Evolutionary conservation across 108 stramenopile species (phyloP).

Genomic region (Nitzschia putrida): DNA sequence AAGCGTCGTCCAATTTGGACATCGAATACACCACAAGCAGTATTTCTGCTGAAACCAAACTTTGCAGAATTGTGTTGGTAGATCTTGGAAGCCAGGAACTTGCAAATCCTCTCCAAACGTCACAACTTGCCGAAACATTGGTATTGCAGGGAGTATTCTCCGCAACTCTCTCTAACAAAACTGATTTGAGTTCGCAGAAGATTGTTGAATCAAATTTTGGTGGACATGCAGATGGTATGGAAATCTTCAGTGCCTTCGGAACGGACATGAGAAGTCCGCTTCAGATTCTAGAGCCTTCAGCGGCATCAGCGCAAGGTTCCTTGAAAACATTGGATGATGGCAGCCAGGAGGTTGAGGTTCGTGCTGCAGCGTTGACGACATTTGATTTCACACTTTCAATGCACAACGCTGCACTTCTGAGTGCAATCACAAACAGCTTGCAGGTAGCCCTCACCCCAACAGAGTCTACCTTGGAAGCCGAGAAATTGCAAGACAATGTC

Average conservation of each 20-base stretch:
- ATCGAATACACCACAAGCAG: background rate
- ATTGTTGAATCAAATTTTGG: conserved; percentile 45
- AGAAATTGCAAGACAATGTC: conserved; percentile 21
- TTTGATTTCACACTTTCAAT: conserved; percentile 73
- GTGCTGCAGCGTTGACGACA: conserved; percentile 64
- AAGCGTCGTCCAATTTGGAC: background rate
- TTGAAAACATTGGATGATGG: conserved; percentile 35
- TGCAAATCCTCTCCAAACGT: background rate
- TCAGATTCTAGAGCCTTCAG: conserved; percentile 79
- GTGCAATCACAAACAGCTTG: conserved; percentile 64
- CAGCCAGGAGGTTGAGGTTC: conserved; percentile 49
- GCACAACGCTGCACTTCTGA: conserved; percentile 78
- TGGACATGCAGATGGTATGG: conserved; percentile 64
- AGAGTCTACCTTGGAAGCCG: background rate
- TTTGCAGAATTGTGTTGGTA: conserved; percentile 55
- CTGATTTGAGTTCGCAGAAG: conserved; percentile 33
- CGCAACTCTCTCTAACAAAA: conserved; percentile 25
- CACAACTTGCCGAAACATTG: conserved; percentile 61
- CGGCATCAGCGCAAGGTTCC: conserved; percentile 56
- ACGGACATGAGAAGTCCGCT: conserved; percentile 59
- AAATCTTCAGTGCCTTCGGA: conserved; percentile 83
- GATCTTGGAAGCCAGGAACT: conserved; percentile 43
- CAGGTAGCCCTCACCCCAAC: conserved; percentile 43
- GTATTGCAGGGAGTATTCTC: conserved; percentile 70
- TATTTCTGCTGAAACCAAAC: conserved; percentile 29